phyloP scores from a whole-genome alignment of 352 stramenopile species.

The Phytophthora cactorum region DNA sequence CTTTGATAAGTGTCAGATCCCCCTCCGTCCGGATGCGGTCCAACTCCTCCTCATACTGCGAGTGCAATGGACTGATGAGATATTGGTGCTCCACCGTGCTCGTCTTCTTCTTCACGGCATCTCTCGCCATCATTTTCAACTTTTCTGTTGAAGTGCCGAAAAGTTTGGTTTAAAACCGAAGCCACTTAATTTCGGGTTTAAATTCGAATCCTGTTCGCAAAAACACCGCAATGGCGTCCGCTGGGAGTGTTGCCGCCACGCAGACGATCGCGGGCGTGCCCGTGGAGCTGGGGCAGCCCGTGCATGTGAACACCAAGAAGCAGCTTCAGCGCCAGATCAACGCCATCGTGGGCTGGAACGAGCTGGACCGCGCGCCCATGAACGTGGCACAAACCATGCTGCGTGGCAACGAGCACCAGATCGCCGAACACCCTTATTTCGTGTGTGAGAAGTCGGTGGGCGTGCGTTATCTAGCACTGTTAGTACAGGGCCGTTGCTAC shows the following conservation, averaged over 20 bases:
- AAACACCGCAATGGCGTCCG: constrained; percentile 2
- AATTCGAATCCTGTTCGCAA: background rate
- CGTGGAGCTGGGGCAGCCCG: constrained; percentile 66
- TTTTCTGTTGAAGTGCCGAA: background rate
- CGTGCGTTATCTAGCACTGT: constrained; percentile 77
- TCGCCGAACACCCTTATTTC: constrained; percentile 86
- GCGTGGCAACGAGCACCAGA: constrained; percentile 73
- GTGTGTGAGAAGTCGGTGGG: constrained; percentile 84
- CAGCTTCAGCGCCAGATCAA: constrained; percentile 87
- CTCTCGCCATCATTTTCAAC: constrained; percentile 6
- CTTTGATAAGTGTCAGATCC: constrained; percentile 66
- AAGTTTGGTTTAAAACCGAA: background rate
- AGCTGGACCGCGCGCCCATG: constrained; percentile 77
- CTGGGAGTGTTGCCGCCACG: constrained; percentile 11
- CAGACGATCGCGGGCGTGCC: constrained; percentile 58
- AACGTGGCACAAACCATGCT: constrained; percentile 75
- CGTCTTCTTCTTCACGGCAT: constrained; percentile 13
- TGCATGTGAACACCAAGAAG: constrained; percentile 79
- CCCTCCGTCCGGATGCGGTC: constrained; percentile 86
- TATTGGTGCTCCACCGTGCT: constrained; percentile 8
- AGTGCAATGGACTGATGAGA: constrained; percentile 18
- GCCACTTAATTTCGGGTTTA: background rate
- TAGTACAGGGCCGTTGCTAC: constrained; percentile 84
- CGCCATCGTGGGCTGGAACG: constrained; percentile 79
- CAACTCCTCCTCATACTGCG: constrained; percentile 77